Conservation (phyloP, 2,329 filamentous ascomycete genomes). For the Phaeophleospora eucalypticola region DNA sequence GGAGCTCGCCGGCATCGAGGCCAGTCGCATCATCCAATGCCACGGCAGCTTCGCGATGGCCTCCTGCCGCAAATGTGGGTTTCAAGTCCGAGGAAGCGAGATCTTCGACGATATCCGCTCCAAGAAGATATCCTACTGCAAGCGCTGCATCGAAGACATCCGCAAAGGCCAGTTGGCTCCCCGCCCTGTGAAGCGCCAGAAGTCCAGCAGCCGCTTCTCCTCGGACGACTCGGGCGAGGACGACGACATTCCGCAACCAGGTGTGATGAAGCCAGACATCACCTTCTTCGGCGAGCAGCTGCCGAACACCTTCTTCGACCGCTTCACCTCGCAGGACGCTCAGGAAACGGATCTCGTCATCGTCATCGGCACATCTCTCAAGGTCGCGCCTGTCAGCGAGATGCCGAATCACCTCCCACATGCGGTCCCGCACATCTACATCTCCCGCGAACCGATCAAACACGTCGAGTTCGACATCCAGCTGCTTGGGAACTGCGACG, state of each 20-base stretch:
- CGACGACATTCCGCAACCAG: slow-evolving; percentile 63
- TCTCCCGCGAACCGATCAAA: slow-evolving; percentile 58
- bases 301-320: slow-evolving; percentile 74
- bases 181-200: slow-evolving; percentile 30
- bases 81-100: slow-evolving; percentile 67
- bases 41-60: slow-evolving; percentile 95
- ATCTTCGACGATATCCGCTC: slow-evolving; percentile 77
- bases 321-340: slow-evolving; percentile 76
- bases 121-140: slow-evolving; percentile 72
- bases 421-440: slow-evolving; percentile 34
- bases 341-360: slow-evolving; percentile 82
- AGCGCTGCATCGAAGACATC: slow-evolving; percentile 60
- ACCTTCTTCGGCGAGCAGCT: slow-evolving; percentile 95
- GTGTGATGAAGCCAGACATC: slow-evolving; percentile 94
- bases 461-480: slow-evolving; percentile 97
- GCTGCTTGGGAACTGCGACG: slow-evolving; percentile 89
- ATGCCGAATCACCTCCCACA: slow-evolving; percentile 48
- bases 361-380: slow-evolving; percentile 92
- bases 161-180: slow-evolving; percentile 36
- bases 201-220: slow-evolving; percentile 43
- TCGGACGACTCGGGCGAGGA: slow-evolving; percentile 56
- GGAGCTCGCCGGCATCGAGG: slow-evolving; percentile 73
- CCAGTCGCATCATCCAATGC: slow-evolving; percentile 85
- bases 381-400: slow-evolving; percentile 91
- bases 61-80: slow-evolving; percentile 76